phyloP scores from a whole-genome alignment of 805 yeast species.

The Saccharomycopsis oosterbeekiorum region DNA sequence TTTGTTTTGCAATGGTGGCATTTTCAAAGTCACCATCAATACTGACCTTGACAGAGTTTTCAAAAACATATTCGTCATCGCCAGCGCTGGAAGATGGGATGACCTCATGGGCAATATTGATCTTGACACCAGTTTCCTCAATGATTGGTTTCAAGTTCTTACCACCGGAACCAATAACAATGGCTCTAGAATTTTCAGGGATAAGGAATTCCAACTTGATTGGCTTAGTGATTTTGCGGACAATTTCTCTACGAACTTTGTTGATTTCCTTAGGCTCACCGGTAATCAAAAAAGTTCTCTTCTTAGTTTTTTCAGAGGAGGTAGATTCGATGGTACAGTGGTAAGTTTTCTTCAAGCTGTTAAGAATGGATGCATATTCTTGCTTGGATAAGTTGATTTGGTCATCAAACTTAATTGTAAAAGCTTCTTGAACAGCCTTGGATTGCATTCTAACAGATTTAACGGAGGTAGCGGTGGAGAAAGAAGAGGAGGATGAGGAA shows the following conservation, averaged over 20 bases:
- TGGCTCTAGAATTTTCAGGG: conserved; percentile 69
- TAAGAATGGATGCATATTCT: conserved; percentile 60
- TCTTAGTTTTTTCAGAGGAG: conserved; percentile 60
- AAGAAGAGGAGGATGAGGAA: conserved; percentile 10
- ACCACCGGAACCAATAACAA: conserved; percentile 84
- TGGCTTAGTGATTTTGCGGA: conserved; percentile 71
- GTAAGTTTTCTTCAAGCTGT: conserved; percentile 48
- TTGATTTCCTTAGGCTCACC: conserved; percentile 62
- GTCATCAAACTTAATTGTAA: conserved; percentile 60
- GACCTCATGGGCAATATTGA: conserved; percentile 49
- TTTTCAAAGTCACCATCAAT: conserved; percentile 83
- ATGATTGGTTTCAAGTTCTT: conserved; percentile 70
- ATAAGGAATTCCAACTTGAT: conserved; percentile 48
- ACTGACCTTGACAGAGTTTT: conserved; percentile 48
- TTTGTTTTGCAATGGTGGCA: conserved; percentile 59
- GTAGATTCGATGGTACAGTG: conserved; percentile 75
- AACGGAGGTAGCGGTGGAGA: conserved; percentile 21
- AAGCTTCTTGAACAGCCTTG: conserved; percentile 64
- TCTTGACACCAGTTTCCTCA: conserved; percentile 53
- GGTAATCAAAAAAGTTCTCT: conserved; percentile 72
- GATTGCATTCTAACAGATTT: conserved; percentile 42
- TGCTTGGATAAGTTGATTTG: conserved; percentile 53
- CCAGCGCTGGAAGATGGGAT: conserved; percentile 25
- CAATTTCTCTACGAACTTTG: conserved; percentile 64
- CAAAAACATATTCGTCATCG: conserved; percentile 48